phyloP scores from a whole-genome alignment of 306 rosid species.

The Hippophae gyantsensis region DNA sequence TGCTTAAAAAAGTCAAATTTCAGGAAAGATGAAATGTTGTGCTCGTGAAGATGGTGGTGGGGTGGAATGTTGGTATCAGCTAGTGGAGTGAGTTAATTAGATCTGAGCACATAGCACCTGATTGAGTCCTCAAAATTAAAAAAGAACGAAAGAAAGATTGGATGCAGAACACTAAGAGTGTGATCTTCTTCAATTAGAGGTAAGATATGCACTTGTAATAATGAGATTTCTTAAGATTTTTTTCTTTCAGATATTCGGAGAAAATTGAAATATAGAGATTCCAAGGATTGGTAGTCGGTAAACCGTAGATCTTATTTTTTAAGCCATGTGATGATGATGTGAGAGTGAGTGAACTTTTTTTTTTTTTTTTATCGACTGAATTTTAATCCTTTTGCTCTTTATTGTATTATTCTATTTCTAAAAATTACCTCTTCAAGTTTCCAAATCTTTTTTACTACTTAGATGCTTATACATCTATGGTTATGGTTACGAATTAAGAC shows the following conservation, averaged over 20 bases:
- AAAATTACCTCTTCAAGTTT: too few relatives aligned
- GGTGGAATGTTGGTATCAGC: conserved; percentile 43
- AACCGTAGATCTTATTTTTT: neutral
- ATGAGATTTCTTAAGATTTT: neutral
- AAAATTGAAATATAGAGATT: neutral
- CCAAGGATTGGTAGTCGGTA: conserved; percentile 3
- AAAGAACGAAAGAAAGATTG: too few relatives aligned
- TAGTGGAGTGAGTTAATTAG: conserved; percentile 30
- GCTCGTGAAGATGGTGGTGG: conserved; percentile 11
- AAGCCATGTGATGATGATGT: conserved; percentile 3
- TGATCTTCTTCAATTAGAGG: too few relatives aligned
- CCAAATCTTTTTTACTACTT: too few relatives aligned
- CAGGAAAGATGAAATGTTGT: conserved; percentile 14
- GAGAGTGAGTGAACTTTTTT: neutral
- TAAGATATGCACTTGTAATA: neutral
- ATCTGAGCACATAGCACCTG: conserved; percentile 23
- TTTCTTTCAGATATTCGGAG: neutral
- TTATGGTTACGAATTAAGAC: too few relatives aligned
- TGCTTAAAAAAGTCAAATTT: conserved; percentile 26
- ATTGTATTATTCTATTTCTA: too few relatives aligned
- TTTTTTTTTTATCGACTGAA: neutral
- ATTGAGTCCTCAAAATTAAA: conserved; percentile 17
- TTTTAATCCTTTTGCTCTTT: too few relatives aligned
- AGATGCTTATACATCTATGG: too few relatives aligned
- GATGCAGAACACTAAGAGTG: too few relatives aligned